phyloP scores from a whole-genome alignment of 352 stramenopile genomes.

The Pythium sp. region DNA sequence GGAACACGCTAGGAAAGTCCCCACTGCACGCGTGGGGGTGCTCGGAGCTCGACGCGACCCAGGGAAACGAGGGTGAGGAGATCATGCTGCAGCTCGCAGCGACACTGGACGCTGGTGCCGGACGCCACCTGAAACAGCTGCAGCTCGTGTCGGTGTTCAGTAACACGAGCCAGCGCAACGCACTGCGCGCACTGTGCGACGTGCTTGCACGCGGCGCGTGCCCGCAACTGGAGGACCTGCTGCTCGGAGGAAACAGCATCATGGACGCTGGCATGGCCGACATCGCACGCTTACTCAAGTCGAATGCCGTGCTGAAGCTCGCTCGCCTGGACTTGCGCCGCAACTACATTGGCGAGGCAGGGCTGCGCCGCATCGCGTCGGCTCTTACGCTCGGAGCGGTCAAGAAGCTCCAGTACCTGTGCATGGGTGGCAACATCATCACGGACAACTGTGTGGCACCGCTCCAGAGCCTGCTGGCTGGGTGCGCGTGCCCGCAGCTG shows the following conservation, averaged over 20 bases:
- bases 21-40: constrained; percentile 67
- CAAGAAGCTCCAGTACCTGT: constrained; percentile 58
- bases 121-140: constrained; percentile 45
- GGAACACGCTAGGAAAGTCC: not conserved
- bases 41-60: constrained; percentile 47
- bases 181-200: constrained; percentile 33
- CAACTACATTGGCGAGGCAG: constrained; percentile 71
- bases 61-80: constrained; percentile 53
- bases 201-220: constrained; percentile 46
- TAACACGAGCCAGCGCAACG: constrained; percentile 60
- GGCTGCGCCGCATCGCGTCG: constrained; percentile 38
- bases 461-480: constrained; percentile 38
- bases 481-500: constrained; percentile 39
- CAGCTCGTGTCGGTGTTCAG: constrained; percentile 72
- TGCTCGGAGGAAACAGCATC: constrained; percentile 68
- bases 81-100: constrained; percentile 44
- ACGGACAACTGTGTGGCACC: constrained; percentile 70
- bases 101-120: constrained; percentile 32
- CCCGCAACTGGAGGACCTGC: constrained; percentile 46
- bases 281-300: constrained; percentile 43
- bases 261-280: constrained; percentile 49
- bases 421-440: constrained; percentile 78
- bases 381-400: constrained; percentile 25
- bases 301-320: constrained; percentile 30
- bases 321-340: constrained; percentile 58